Evolutionary conservation across 73 alveolate species (phyloP).

Genomic region (Paramecium sexaurelia): DNA sequence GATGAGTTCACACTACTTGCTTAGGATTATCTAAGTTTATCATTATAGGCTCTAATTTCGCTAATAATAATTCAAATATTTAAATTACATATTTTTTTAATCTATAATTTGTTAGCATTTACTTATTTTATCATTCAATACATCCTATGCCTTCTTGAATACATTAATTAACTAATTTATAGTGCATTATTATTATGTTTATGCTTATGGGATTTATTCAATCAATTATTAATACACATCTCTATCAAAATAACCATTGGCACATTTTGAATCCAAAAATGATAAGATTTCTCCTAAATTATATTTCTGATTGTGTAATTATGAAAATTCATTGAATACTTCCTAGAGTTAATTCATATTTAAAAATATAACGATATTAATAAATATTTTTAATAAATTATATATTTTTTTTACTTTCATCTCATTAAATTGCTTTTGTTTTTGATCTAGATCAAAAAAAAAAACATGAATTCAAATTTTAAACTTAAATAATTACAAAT

Average conservation of each 20-base stretch:
- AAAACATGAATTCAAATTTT: too few species aligned
- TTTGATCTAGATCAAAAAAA: too few species aligned
- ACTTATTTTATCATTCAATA: background rate
- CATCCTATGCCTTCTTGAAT: conserved; percentile 21
- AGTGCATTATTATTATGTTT: background rate
- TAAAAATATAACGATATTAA: conserved; percentile 16
- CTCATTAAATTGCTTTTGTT: background rate
- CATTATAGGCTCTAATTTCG: conserved; percentile 29
- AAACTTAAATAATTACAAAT: too few species aligned
- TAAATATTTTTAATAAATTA: background rate
- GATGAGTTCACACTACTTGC: background rate
- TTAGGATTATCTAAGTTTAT: background rate
- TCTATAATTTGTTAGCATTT: background rate
- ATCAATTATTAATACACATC: conserved; percentile 44
- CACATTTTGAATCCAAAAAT: conserved; percentile 44
- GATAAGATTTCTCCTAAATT: background rate
- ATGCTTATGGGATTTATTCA: background rate
- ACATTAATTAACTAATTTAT: conserved; percentile 32
- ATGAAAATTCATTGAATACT: conserved; percentile 42
- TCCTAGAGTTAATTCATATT: background rate
- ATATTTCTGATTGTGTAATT: background rate
- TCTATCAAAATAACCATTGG: conserved; percentile 35
- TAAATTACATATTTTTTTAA: background rate
- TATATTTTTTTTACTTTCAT: background rate
- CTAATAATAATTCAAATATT: background rate